Evolutionary conservation across 202 grass and related monocot genomes (phyloP), one percentile per base, ranked within the genome.

Genomic region (Musa balbisiana): DNA sequence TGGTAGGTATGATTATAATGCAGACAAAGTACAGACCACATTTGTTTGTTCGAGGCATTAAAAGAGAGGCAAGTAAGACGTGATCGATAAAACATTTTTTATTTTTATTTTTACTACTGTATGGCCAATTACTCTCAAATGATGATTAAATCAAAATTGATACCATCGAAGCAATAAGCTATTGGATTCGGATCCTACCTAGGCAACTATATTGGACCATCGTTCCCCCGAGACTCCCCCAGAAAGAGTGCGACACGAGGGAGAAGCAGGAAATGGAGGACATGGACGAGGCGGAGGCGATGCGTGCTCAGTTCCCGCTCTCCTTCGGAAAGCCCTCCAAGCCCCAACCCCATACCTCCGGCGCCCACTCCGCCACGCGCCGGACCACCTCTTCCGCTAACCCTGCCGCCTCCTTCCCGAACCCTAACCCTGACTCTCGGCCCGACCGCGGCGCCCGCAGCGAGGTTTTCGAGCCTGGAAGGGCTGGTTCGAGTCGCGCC

Each of bases 211-310:
- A 43, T 43, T 43, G 33, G 33, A 43, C 33, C 33, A 43, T 43
- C 33, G 33, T 43, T 6, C 33, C 33, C 33, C 33, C 33, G 33
- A 43, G 33, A 43, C 4, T 43, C 33, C 3, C 52, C 19, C 68
- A 51, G 49, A 62, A 65, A 1, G 16, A 43, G 53, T 64, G 67
- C 9, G 22, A 17, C 19, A 12, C 8, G 76, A 2, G 2, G 72
- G 74, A 76, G 55, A 60, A 6, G 56, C 17, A 60, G 17, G 88
- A 89, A 43, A 84, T 84, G 64, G 83, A 80, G 65, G 89, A 90
- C 20, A 90, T 92, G 85, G 92, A 88, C 82, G 93, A 97, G 76
- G 86, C 88, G 15, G 93, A 97, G 76, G 86, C 88, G 15, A 89
- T 93, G 83, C 89, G 90, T 3, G 82, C 93, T 17, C 87, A 87